phyloP scores from a whole-genome alignment of 495 filamentous ascomycete genomes.

The Parathielavia appendiculata region DNA sequence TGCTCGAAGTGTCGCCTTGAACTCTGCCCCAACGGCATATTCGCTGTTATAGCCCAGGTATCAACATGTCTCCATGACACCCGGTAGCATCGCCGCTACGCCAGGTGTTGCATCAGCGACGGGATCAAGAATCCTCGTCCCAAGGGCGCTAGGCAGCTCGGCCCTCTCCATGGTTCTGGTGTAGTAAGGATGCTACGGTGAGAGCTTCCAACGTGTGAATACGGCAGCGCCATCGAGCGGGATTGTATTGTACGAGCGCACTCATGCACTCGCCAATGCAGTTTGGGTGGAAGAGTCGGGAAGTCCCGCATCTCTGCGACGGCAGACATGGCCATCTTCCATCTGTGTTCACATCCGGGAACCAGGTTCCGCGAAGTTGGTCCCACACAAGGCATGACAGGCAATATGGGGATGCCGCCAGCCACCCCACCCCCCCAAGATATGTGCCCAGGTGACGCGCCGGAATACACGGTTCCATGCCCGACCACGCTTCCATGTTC shows the following conservation, averaged over 20 bases:
- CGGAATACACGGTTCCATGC: background rate
- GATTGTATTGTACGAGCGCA: too few species aligned
- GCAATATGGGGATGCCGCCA: too few species aligned
- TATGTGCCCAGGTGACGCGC: too few species aligned
- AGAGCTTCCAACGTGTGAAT: background rate
- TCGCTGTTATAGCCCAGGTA: background rate
- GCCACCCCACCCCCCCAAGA: too few species aligned
- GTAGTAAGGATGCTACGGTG: background rate
- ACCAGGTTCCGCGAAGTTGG: too few species aligned
- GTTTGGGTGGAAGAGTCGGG: too few species aligned
- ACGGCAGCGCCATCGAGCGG: background rate
- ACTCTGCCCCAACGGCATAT: background rate
- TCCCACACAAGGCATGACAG: too few species aligned
- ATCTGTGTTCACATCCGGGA: too few species aligned
- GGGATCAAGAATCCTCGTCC: background rate
- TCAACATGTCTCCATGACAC: background rate
- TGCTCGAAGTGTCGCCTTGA: background rate
- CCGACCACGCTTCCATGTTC: background rate
- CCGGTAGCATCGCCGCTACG: background rate
- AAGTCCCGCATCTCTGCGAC: too few species aligned
- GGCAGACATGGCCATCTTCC: too few species aligned
- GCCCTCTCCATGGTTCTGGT: background rate
- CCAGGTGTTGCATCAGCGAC: background rate
- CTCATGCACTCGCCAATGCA: too few species aligned
- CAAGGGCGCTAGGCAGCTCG: constrained; percentile 5